A percentile compares a stretch with the other conserved stretches of the same genome.
Evolutionary conservation across 768 basidiomycete species (phyloP).

Genomic region (Xanthoconium stramineum): DNA sequence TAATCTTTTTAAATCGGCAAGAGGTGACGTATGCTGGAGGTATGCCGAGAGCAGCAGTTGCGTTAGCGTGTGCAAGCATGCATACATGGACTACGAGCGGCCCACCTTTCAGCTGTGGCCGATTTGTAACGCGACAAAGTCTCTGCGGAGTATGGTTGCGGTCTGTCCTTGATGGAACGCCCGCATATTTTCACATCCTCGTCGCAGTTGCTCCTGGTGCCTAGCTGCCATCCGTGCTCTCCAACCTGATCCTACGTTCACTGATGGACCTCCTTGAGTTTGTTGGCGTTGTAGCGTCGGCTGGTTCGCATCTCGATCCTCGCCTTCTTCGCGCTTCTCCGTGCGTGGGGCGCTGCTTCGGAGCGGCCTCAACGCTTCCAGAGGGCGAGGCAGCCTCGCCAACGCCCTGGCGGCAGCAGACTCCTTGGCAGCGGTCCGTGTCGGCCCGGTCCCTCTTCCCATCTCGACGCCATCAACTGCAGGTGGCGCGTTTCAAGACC

Average conservation of each 20-base stretch:
- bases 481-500: neutral
- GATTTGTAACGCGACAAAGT: neutral
- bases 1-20: neutral
- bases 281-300: neutral
- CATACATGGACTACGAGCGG: neutral
- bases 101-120: neutral
- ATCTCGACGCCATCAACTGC: slow-evolving; percentile 11
- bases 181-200: neutral
- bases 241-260: neutral
- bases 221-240: neutral
- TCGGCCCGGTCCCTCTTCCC: slow-evolving; percentile 9
- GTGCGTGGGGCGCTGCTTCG: neutral
- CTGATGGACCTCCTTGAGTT: neutral
- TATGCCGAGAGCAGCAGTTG: too few species aligned
- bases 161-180: neutral
- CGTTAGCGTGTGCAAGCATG: too few species aligned
- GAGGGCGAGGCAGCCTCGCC: neutral
- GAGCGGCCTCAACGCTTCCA: neutral
- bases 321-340: neutral
- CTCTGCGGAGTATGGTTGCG: neutral
- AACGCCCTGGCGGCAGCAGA: slow-evolving; percentile 14
- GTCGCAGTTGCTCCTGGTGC: neutral
- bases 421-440: slow-evolving; percentile 4
- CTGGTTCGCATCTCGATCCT: neutral
- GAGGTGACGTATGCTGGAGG: too few species aligned